Conservation (phyloP, 1,139 yeast species). For the Oligophagozyma castellii region DNA sequence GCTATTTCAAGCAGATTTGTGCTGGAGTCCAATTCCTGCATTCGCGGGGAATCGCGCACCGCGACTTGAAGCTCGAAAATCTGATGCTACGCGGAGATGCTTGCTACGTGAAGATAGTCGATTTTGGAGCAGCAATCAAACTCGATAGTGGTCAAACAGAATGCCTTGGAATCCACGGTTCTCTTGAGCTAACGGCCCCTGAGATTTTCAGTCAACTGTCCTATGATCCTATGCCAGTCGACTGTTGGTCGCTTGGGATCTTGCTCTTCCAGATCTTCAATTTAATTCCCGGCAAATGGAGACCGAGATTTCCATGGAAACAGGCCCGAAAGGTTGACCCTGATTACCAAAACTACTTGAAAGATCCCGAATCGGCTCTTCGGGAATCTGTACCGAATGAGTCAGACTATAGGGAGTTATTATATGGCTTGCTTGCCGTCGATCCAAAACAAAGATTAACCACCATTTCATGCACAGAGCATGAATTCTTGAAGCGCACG, state of each 20-base stretch:
- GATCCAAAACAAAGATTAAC: conserved; percentile 2
- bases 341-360: conserved; percentile 1
- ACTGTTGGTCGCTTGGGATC: conserved; percentile 7
- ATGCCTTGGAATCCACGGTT: conserved; percentile 5
- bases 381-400: conserved; percentile 2
- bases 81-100: conserved; percentile 4
- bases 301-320: conserved; percentile 5
- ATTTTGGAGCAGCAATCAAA: conserved; percentile 5
- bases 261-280: conserved; percentile 6
- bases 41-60: conserved; percentile 4
- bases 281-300: background rate
- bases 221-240: conserved; percentile 5
- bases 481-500: conserved; percentile 1
- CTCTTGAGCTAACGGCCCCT: conserved; percentile 6
- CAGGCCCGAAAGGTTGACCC: conserved; percentile 3
- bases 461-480: conserved; percentile 1
- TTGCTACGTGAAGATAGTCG: conserved; percentile 5
- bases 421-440: conserved; percentile 2
- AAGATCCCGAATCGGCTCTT: background rate
- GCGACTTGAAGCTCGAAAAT: conserved; percentile 6
- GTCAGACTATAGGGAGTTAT: background rate
- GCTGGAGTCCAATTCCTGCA: conserved; percentile 4
- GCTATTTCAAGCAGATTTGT: conserved; percentile 4
- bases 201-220: conserved; percentile 4
- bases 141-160: conserved; percentile 1